Evolutionary conservation across 805 yeast genomes (phyloP).

Genomic region (Hanseniaspora mollemarum): DNA sequence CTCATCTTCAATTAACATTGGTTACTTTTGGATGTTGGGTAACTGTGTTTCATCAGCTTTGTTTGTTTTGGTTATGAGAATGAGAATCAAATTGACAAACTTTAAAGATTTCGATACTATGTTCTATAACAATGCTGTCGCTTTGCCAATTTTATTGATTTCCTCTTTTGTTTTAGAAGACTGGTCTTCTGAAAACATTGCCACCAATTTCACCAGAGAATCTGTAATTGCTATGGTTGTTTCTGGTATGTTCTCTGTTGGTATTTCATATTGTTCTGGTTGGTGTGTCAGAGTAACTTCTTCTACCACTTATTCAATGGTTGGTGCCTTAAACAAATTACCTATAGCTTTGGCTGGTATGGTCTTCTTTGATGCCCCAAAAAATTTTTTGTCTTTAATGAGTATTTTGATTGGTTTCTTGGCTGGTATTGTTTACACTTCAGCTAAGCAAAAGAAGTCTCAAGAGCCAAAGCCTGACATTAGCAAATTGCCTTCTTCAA

Average conservation of each 20-base stretch:
- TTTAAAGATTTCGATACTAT: slow-evolving; percentile 96
- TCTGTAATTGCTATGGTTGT: slow-evolving; percentile 72
- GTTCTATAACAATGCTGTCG: slow-evolving; percentile 92
- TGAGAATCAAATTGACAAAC: slow-evolving; percentile 91
- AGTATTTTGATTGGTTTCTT: slow-evolving; percentile 88
- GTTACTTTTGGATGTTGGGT: slow-evolving; percentile 93
- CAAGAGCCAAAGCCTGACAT: slow-evolving; percentile 19
- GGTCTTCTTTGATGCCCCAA: slow-evolving; percentile 87
- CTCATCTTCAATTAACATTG: slow-evolving; percentile 41
- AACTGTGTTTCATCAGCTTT: slow-evolving; percentile 92
- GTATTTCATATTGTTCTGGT: slow-evolving; percentile 96
- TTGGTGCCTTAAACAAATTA: slow-evolving; percentile 94
- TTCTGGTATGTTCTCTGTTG: slow-evolving; percentile 89
- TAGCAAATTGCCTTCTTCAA: slow-evolving; percentile 12
- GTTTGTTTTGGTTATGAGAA: slow-evolving; percentile 89
- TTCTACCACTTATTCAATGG: slow-evolving; percentile 97
- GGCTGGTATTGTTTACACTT: slow-evolving; percentile 92
- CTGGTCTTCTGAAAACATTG: slow-evolving; percentile 77
- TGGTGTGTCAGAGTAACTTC: slow-evolving; percentile 99
- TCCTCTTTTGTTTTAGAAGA: slow-evolving; percentile 75
- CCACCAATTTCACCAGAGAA: slow-evolving; percentile 59
- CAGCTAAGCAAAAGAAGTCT: slow-evolving; percentile 83
- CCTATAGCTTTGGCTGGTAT: slow-evolving; percentile 95
- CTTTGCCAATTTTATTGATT: slow-evolving; percentile 75
- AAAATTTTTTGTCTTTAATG: slow-evolving; percentile 79